phyloP scores from a whole-genome alignment of 345 rosid species.

The Trapa bicornis region DNA sequence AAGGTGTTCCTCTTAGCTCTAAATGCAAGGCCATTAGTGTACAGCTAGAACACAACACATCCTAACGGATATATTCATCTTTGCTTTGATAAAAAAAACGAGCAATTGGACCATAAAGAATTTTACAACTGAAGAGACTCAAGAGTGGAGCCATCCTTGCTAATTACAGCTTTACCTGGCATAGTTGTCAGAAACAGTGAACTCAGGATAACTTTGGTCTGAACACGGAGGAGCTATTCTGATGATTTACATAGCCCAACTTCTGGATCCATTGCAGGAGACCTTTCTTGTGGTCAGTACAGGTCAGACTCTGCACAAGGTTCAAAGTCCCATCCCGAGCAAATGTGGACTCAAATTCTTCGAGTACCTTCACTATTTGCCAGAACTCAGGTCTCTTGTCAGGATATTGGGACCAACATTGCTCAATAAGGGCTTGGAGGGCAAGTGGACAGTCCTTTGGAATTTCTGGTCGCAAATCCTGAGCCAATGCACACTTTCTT shows the following conservation, averaged over 20 bases:
- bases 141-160: not conserved
- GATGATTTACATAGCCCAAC: slow-evolving; percentile 40
- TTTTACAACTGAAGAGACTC: not conserved
- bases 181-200: not conserved
- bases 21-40: not conserved
- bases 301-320: slow-evolving; percentile 26
- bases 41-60: not conserved
- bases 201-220: slow-evolving; percentile 60
- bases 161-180: slow-evolving; percentile 1
- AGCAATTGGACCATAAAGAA: not conserved
- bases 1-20: not conserved
- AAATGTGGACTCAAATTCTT: slow-evolving; percentile 57
- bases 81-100: not conserved
- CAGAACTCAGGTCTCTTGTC: slow-evolving; percentile 93
- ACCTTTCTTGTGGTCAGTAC: slow-evolving; percentile 74
- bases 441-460: slow-evolving; percentile 64
- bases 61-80: not conserved
- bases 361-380: slow-evolving; percentile 85
- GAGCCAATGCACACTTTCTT: slow-evolving; percentile 6
- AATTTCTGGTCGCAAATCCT: slow-evolving; percentile 75
- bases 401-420: slow-evolving; percentile 78
- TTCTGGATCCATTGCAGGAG: slow-evolving; percentile 77
- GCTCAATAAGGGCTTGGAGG: slow-evolving; percentile 82
- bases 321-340: slow-evolving; percentile 56
- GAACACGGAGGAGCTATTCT: slow-evolving; percentile 26